Percentiles rank a stretch among this genome's conserved stretches.
Evolutionary conservation across 768 basidiomycete genomes (phyloP).

Genomic region (Inosperma sp.): DNA sequence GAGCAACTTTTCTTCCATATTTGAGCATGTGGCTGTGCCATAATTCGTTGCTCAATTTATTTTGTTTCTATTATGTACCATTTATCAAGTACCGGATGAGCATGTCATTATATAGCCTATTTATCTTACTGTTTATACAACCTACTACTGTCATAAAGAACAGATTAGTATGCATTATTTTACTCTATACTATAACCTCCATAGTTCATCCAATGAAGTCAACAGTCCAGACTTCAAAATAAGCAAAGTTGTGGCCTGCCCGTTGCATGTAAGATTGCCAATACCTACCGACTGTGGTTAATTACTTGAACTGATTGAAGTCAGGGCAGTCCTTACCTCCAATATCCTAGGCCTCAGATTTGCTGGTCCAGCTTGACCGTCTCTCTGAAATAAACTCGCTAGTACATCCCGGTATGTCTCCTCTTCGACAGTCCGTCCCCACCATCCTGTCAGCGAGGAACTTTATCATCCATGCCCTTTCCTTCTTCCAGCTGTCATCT

Average conservation of each 20-base stretch:
- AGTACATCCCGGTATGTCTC: constrained; percentile 83
- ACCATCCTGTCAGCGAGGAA: constrained; percentile 80
- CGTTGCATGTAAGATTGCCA: constrained; percentile 69
- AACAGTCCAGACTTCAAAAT: constrained; percentile 68
- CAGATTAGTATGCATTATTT: no score
- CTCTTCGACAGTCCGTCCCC: constrained; percentile 62
- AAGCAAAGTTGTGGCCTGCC: constrained; percentile 64
- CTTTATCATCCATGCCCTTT: constrained; percentile 83
- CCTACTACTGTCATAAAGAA: no score
- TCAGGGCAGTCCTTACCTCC: constrained; percentile 52
- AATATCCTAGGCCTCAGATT: constrained; percentile 53
- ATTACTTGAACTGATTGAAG: not conserved
- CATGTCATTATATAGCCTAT: no score
- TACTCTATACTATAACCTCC: no score
- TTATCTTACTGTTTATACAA: no score
- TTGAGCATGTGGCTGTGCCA: no score
- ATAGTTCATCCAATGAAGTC: no score
- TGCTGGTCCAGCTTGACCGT: constrained; percentile 37
- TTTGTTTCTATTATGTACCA: no score
- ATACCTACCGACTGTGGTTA: constrained; percentile 42
- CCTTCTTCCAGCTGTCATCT: constrained; percentile 81
- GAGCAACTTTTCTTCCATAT: no score
- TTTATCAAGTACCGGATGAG: no score
- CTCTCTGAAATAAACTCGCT: constrained; percentile 75
- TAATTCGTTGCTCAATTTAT: no score